Evolutionary conservation across 2,329 filamentous ascomycete species (phyloP).

Genomic region (Fusarium proliferatum): DNA sequence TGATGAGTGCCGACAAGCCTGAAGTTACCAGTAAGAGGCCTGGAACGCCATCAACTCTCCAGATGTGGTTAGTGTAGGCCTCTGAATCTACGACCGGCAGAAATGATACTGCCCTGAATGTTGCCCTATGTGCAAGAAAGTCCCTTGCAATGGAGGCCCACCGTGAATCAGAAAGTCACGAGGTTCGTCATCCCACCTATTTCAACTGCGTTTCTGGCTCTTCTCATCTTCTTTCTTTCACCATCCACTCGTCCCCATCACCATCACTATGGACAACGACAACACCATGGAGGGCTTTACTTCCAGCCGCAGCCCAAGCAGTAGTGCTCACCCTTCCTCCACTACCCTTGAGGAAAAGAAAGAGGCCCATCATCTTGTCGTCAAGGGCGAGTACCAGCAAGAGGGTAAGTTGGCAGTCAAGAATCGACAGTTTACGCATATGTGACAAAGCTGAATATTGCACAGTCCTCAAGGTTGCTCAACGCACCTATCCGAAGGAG

Average conservation of each 20-base stretch:
- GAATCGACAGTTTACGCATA: not conserved
- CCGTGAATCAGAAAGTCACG: not conserved
- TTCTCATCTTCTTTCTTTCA: not conserved
- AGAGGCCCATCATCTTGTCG: not conserved
- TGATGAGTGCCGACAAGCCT: not conserved
- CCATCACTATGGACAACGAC: not conserved
- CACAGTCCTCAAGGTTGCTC: not conserved
- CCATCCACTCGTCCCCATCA: not conserved
- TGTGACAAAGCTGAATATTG: not conserved
- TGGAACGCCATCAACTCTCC: not conserved
- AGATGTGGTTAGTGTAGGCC: not conserved
- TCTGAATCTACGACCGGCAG: not conserved
- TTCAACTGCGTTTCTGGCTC: not conserved
- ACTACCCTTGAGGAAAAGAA: not conserved
- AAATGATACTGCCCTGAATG: not conserved
- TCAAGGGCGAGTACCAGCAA: not conserved
- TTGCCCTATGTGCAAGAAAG: too few species aligned
- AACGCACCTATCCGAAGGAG: not conserved
- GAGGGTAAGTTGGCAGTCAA: not conserved
- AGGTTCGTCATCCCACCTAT: not conserved
- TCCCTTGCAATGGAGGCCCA: not conserved
- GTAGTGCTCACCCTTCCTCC: not conserved
- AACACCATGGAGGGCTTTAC: not conserved
- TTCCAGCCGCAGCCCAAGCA: not conserved
- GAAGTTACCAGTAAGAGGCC: not conserved